phyloP scores from a whole-genome alignment of 176 grass and related monocot genomes.

The Oryza nivara region DNA sequence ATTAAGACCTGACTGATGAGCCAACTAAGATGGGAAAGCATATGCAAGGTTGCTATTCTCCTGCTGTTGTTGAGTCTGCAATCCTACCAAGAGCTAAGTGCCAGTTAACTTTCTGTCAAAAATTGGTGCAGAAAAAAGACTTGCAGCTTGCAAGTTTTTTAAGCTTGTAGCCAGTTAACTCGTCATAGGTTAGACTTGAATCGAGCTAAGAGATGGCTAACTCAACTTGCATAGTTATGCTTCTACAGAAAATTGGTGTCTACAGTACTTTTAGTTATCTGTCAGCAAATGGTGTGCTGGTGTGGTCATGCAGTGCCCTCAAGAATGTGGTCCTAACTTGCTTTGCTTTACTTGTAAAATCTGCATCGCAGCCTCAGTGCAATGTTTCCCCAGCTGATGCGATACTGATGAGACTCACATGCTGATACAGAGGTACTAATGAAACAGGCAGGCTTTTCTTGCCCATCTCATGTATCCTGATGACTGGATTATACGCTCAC shows the following conservation, averaged over 20 bases:
- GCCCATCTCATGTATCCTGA: conserved; percentile 31
- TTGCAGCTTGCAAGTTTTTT: background rate
- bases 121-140: background rate
- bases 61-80: conserved; percentile 53
- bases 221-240: conserved; percentile 5
- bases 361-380: conserved; percentile 15
- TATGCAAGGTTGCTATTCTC: conserved; percentile 53
- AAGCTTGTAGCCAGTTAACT: background rate
- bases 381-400: conserved; percentile 27
- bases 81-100: conserved; percentile 39
- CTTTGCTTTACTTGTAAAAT: conserved; percentile 44
- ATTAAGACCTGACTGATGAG: conserved; percentile 50
- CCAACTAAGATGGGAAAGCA: conserved; percentile 52
- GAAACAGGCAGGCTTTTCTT: conserved; percentile 27
- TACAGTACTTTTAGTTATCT: conserved; percentile 14
- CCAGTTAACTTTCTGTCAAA: background rate
- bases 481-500: background rate
- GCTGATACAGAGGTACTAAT: background rate
- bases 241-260: conserved; percentile 20
- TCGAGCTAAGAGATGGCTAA: conserved; percentile 6
- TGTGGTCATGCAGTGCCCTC: conserved; percentile 29
- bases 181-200: background rate
- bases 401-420: conserved; percentile 29
- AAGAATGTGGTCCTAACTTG: conserved; percentile 49
- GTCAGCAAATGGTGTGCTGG: conserved; percentile 27